These are phyloP conservation scores for Aureobasidium lini DNA, from an alignment of 2,329 filamentous ascomycete species.

Conservation along the genomic window DNA sequence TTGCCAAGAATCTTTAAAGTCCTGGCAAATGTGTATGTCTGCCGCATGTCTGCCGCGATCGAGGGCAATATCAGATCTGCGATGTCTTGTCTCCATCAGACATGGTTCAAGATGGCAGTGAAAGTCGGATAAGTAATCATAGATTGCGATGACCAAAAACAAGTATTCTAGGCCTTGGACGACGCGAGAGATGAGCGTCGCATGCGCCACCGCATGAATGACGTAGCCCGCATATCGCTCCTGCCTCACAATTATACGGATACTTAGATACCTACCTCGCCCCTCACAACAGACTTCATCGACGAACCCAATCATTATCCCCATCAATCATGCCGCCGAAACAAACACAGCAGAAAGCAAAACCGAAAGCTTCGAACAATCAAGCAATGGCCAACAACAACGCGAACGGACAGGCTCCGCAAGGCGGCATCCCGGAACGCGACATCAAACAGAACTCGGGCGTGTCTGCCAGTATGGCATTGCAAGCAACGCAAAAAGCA, in stretches of 20 bases:
- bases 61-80: background rate
- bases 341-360: background rate
- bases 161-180: background rate
- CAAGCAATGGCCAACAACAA: background rate
- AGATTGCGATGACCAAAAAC: background rate
- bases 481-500: conserved; percentile 31
- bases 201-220: background rate
- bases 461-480: conserved; percentile 30
- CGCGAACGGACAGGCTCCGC: background rate
- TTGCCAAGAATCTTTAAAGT: too few relatives aligned
- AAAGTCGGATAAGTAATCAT: background rate
- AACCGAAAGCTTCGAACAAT: background rate
- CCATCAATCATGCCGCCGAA: background rate
- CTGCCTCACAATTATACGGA: background rate
- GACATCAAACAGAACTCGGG: conserved; percentile 34
- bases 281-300: background rate
- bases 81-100: background rate
- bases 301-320: background rate
- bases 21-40: too few relatives aligned
- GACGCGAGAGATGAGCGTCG: background rate
- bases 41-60: background rate
- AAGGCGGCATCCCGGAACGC: conserved; percentile 24
- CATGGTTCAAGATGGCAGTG: background rate
- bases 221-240: conserved; percentile 1
- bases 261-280: background rate